Evolutionary conservation across 1,284 basidiomycete genomes (phyloP), one percentile per base, ranked within the genome.

Genomic region (Schizophyllum commune): DNA sequence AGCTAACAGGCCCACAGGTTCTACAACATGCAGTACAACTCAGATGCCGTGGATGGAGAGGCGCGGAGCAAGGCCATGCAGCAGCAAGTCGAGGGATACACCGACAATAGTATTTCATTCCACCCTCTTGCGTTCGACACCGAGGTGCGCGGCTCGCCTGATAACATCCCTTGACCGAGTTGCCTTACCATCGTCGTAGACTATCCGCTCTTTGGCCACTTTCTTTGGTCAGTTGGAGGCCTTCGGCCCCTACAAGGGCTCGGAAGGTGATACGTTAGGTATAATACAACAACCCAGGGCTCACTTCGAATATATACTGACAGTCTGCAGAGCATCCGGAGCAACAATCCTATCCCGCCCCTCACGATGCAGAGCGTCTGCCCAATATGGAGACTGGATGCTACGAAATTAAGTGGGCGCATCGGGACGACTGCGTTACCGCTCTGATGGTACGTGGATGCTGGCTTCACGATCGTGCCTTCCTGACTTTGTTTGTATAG

Each of bases 401-500:
- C 62, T 91, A 86, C 83, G 86, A 88, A 68, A 77, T 89, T 34
- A 92, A 91, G 69, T 92, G 87, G 86, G 75, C 77, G 32, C 82
- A 88, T 70, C 79, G 89, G 52, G 85, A 90, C 62, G 85, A 91
- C 65, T 88, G 86, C 63, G 80, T 90, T 58, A 81, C 75, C 63
- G 89, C 89, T 32, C 73, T 88, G 58, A 82, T 83, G 80, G 89
- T 89, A 70, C 63, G 75, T 70, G 52, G 60, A 67, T 47, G 65
- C 51, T 64, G 47, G 62, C 33, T 57, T 21, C 54, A 54, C 20
- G 54, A 34, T 32, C 55, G 53, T 57, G 60, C 59, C 11, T 47
- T 60, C 55, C 58, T 54, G 55, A 52, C 59, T 32, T 20, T 65
- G 17, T n/a, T 17, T 58, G 32, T 33, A 20, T 22, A 91, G 89